Evolutionary conservation across 768 basidiomycete species (phyloP).

Genomic region (Russula virescens): DNA sequence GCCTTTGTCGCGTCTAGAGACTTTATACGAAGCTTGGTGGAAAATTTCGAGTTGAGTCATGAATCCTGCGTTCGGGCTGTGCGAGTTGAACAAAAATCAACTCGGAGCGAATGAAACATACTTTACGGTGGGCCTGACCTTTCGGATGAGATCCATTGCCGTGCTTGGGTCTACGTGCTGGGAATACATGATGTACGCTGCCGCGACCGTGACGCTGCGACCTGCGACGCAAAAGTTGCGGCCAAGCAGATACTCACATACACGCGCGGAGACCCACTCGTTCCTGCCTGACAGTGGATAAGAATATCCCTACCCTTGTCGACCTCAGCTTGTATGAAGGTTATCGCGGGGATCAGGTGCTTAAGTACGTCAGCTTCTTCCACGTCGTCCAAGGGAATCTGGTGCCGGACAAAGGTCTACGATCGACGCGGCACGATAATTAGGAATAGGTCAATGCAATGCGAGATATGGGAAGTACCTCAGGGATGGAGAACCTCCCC

Average conservation of each 20-base stretch:
- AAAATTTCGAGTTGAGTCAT: slow-evolving; percentile 76
- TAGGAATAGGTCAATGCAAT: background rate
- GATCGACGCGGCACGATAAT: background rate
- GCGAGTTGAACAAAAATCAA: slow-evolving; percentile 5
- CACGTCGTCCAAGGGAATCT: slow-evolving; percentile 73
- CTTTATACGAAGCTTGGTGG: slow-evolving; percentile 62
- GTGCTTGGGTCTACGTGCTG: slow-evolving; percentile 48
- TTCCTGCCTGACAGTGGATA: slow-evolving; percentile 87
- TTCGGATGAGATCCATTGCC: slow-evolving; percentile 64
- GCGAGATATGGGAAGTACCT: slow-evolving; percentile 38
- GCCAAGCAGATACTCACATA: background rate
- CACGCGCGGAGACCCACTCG: slow-evolving; percentile 52
- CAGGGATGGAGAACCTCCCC: slow-evolving; percentile 57
- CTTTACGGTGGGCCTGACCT: slow-evolving; percentile 65
- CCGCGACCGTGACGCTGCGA: slow-evolving; percentile 78
- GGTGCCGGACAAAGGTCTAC: slow-evolving; percentile 74
- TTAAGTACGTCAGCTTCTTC: slow-evolving; percentile 71
- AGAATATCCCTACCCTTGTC: slow-evolving; percentile 72
- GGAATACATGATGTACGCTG: slow-evolving; percentile 84
- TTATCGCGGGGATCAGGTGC: slow-evolving; percentile 72
- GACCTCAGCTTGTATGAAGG: slow-evolving; percentile 76
- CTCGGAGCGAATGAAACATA: slow-evolving; percentile 35
- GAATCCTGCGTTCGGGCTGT: slow-evolving; percentile 84
- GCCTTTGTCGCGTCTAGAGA: slow-evolving; percentile 59
- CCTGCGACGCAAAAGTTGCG: slow-evolving; percentile 37